Percentiles rank a stretch among this genome's conserved stretches.
phyloP scores from a whole-genome alignment of 73 alveolate species.

The Symbiodinium natans region DNA sequence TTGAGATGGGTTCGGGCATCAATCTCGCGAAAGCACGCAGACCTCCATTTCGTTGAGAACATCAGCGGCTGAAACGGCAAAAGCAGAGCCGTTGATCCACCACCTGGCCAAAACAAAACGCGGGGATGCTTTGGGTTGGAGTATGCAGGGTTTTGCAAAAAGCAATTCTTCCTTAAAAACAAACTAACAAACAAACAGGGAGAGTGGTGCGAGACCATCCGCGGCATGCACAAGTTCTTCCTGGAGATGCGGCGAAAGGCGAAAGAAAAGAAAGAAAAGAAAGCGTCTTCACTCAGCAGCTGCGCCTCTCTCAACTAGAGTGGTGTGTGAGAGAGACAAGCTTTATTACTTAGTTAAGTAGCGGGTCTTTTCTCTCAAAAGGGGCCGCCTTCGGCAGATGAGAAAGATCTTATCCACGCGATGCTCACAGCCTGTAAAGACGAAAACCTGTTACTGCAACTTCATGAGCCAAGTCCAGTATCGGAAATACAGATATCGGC shows the following conservation, averaged over 20 bases:
- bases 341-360: too few species aligned
- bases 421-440: neutral
- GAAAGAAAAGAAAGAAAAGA: neutral
- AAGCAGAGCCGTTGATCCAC: slow-evolving; percentile 15
- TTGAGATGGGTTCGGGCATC: too few species aligned
- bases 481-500: neutral
- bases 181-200: neutral
- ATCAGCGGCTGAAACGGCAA: neutral
- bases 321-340: too few species aligned
- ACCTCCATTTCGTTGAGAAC: slow-evolving; percentile 4
- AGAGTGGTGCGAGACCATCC: neutral
- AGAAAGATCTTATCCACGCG: neutral
- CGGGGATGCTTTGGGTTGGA: neutral
- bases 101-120: neutral
- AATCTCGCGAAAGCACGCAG: neutral
- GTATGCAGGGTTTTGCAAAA: neutral
- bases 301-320: too few species aligned
- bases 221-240: slow-evolving; percentile 18
- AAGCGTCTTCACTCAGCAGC: too few species aligned
- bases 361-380: neutral
- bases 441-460: too few species aligned
- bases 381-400: neutral
- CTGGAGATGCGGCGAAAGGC: neutral
- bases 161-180: neutral
- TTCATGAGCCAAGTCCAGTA: too few species aligned